phyloP scores from a whole-genome alignment of 345 rosid genomes.

The Eucalyptus sp. region DNA sequence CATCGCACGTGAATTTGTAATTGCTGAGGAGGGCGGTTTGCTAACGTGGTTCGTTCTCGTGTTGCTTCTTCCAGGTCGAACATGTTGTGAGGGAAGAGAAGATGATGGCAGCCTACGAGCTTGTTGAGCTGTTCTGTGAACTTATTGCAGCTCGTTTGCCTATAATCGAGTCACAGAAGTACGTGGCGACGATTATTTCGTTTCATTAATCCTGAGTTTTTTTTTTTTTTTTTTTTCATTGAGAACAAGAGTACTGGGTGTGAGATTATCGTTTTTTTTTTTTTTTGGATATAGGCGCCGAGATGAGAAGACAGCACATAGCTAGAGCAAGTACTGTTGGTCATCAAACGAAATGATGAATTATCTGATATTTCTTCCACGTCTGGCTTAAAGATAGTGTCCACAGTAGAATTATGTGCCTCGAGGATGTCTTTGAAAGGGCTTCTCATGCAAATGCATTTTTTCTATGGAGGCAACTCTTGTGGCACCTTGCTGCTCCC shows the following conservation, averaged over 20 bases:
- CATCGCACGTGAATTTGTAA: background rate
- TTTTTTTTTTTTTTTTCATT: background rate
- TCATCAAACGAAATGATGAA: background rate
- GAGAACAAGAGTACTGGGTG: background rate
- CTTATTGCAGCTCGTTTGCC: constrained; percentile 71
- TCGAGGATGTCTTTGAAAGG: background rate
- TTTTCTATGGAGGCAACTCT: background rate
- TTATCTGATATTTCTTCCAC: too few species aligned
- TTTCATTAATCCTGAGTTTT: background rate
- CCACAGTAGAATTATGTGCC: background rate
- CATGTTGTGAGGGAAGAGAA: constrained; percentile 92
- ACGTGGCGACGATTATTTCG: background rate
- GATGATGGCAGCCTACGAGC: constrained; percentile 76
- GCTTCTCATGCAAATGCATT: background rate
- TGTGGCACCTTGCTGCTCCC: background rate
- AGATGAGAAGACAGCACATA: background rate
- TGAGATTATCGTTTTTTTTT: background rate
- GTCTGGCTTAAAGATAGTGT: too few species aligned
- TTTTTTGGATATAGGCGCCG: background rate
- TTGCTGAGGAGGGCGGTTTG: background rate
- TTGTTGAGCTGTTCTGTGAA: constrained; percentile 76
- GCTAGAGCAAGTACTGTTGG: background rate
- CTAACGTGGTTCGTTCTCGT: background rate
- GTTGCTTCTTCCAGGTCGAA: constrained; percentile 49
- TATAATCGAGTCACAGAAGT: constrained; percentile 88